A percentile compares a stretch with the other conserved stretches of the same genome.
Evolutionary conservation across 768 basidiomycete species (phyloP).

Genomic region (Agaricus subrufescens): DNA sequence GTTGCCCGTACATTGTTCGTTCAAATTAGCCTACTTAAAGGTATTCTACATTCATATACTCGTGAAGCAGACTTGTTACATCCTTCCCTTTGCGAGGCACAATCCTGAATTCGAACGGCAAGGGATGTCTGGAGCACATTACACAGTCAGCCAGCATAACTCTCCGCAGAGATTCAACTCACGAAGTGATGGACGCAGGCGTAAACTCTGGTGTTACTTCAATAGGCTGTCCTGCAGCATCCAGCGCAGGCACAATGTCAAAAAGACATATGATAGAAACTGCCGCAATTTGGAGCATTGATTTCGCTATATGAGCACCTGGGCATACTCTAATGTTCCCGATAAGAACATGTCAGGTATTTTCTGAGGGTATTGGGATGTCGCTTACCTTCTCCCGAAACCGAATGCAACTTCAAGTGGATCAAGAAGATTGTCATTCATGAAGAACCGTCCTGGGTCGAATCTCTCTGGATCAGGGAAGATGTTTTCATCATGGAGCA

Average conservation of each 20-base stretch:
- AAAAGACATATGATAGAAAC: neutral
- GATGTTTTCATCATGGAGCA: constrained; percentile 42
- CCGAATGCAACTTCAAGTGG: neutral
- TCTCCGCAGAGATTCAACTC: neutral
- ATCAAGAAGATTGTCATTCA: neutral
- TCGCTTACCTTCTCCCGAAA: neutral
- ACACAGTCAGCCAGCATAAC: no score
- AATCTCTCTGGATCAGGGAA: constrained; percentile 47
- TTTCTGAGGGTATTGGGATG: neutral
- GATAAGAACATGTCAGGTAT: neutral
- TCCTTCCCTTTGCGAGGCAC: neutral
- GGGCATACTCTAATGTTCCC: neutral
- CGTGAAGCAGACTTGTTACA: neutral
- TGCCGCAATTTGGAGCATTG: neutral
- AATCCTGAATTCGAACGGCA: neutral
- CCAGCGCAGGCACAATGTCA: neutral
- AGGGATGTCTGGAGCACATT: neutral
- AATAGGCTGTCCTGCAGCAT: neutral
- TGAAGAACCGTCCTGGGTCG: constrained; percentile 36
- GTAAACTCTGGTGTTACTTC: neutral
- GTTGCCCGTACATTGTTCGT: no score
- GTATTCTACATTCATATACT: neutral
- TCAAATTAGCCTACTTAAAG: neutral
- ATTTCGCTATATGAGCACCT: neutral
- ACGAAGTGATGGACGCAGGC: neutral